These are phyloP conservation scores for Sungouiella thailandica DNA, from an alignment of 805 yeast species.

Conservation along the genomic window DNA sequence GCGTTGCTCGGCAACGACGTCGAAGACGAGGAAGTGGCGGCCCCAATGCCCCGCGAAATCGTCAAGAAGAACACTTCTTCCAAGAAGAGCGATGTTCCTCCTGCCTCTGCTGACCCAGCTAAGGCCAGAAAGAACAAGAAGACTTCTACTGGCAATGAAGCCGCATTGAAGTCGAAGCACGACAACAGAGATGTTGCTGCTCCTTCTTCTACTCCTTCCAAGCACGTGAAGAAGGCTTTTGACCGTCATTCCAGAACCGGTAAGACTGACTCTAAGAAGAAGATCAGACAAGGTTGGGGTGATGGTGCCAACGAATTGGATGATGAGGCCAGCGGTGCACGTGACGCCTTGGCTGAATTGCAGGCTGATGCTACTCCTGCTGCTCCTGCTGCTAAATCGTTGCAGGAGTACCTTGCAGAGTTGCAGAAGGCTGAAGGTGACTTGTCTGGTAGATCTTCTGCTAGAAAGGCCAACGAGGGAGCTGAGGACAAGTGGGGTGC, in stretches of 20 bases:
- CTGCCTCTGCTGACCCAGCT: conserved; percentile 76
- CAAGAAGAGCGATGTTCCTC: conserved; percentile 80
- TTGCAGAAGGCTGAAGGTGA: conserved; percentile 42
- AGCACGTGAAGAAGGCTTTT: conserved; percentile 51
- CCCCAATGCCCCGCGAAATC: conserved; percentile 61
- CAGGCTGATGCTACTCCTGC: conserved; percentile 42
- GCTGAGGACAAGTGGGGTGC: conserved; percentile 48
- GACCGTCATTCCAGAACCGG: conserved; percentile 89
- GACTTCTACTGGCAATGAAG: conserved; percentile 80
- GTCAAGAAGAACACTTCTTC: conserved; percentile 81
- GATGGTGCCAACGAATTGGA: conserved; percentile 60
- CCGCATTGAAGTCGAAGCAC: conserved; percentile 58
- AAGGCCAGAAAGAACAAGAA: conserved; percentile 70
- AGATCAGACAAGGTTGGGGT: conserved; percentile 81
- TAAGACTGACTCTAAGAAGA: conserved; percentile 81
- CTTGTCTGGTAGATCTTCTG: conserved; percentile 30
- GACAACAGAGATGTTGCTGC: conserved; percentile 69
- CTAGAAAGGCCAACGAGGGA: conserved; percentile 55
- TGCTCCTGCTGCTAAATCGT: conserved; percentile 57
- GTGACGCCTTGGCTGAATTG: conserved; percentile 39
- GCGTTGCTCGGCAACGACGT: conserved; percentile 86
- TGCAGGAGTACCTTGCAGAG: conserved; percentile 83
- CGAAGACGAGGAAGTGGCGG: conserved; percentile 60
- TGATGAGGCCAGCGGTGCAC: conserved; percentile 50
- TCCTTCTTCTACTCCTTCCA: conserved; percentile 47